phyloP scores from a whole-genome alignment of 2,329 filamentous ascomycete species.

The Aspergillus nomiae region DNA sequence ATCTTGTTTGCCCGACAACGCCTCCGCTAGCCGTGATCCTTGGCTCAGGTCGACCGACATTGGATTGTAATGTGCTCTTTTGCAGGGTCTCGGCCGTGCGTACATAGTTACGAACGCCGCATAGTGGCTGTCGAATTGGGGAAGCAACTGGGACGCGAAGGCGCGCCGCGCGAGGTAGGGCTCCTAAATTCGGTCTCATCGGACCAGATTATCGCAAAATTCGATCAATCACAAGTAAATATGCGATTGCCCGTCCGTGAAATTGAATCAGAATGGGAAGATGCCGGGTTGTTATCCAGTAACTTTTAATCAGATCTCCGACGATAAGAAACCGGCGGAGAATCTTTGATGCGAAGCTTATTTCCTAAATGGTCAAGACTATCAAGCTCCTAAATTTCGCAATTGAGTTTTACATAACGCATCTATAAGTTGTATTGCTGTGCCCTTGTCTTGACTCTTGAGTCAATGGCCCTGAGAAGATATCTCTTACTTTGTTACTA shows the following conservation, averaged over 20 bases:
- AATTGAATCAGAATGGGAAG: not conserved
- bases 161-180: constrained; percentile 26
- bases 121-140: constrained; percentile 15
- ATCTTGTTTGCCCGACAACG: constrained; percentile 31
- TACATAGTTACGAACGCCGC: constrained; percentile 28
- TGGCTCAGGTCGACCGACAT: constrained; percentile 18
- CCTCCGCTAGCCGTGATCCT: not conserved
- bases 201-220: constrained; percentile 9
- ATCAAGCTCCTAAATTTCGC: not conserved
- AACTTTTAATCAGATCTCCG: constrained; percentile 3
- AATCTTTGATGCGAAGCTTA: constrained; percentile 27
- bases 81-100: constrained; percentile 21
- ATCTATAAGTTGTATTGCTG: not conserved
- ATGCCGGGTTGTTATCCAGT: not conserved
- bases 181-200: constrained; percentile 29
- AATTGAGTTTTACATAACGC: not conserved
- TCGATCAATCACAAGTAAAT: constrained; percentile 8
- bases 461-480: not conserved
- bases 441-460: not conserved
- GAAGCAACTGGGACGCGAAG: constrained; percentile 18
- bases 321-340: constrained; percentile 26
- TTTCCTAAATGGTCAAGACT: not conserved
- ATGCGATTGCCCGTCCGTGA: not conserved
- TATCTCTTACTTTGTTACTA: not conserved
- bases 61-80: constrained; percentile 17